These are phyloP conservation scores for Musa acuminata DNA, from an alignment of 176 grass and related monocot species.

Conservation along the genomic window DNA sequence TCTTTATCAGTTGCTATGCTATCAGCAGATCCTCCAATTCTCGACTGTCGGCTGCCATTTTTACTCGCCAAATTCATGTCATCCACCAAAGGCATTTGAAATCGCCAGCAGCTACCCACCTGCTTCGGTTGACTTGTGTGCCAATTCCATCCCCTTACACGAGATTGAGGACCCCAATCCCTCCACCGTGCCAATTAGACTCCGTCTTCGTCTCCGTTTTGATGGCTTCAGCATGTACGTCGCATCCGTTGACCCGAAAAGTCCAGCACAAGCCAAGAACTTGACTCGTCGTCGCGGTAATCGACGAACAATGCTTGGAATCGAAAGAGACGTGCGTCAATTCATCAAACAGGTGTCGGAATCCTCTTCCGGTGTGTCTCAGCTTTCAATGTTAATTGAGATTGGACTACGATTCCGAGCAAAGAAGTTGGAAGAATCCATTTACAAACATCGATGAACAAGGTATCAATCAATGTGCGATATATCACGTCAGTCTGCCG, in stretches of 20 bases:
- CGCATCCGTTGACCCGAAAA: neutral
- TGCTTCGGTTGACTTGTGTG: neutral
- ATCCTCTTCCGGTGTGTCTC: neutral
- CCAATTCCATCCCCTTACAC: neutral
- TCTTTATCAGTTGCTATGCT: neutral
- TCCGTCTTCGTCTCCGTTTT: neutral
- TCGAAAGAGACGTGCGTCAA: neutral
- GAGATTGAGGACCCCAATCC: neutral
- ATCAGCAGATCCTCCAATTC: neutral
- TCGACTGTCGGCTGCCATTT: neutral
- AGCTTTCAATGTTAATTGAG: neutral
- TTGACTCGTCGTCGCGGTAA: neutral
- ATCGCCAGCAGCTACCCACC: neutral
- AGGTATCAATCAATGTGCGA: neutral
- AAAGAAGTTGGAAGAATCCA: neutral
- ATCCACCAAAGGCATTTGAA: neutral
- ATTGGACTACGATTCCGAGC: neutral
- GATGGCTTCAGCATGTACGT: neutral
- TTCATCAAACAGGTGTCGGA: neutral
- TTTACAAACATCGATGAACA: neutral
- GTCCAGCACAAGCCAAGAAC: neutral
- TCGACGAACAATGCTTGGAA: neutral
- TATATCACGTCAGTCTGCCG: slow-evolving; percentile 29
- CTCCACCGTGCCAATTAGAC: neutral
- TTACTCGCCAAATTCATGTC: neutral